A percentile compares a stretch with the other conserved stretches of the same genome.
Evolutionary conservation across 352 stramenopile species (phyloP).

Genomic region (Blastocystis sp.): DNA sequence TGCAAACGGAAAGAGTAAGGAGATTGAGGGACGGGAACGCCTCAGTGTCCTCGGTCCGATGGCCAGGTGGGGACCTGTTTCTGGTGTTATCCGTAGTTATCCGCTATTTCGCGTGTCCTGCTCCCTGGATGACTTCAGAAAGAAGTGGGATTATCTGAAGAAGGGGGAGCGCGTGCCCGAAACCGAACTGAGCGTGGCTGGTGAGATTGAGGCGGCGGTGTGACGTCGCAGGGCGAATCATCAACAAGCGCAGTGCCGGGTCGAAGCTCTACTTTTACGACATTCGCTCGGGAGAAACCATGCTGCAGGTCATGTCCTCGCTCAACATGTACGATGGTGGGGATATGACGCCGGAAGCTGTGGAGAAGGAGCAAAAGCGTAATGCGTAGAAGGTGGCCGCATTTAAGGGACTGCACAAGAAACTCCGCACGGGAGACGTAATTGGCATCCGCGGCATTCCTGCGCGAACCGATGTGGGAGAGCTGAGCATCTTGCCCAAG

Average conservation of each 20-base stretch:
- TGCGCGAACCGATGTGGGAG: slow-evolving; percentile 81
- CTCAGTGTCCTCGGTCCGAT: slow-evolving; percentile 1
- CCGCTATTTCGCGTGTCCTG: slow-evolving; percentile 30
- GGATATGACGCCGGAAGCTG: neutral
- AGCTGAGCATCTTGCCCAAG: slow-evolving; percentile 80
- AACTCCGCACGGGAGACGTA: slow-evolving; percentile 73
- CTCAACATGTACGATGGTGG: slow-evolving; percentile 25
- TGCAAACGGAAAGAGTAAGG: slow-evolving; percentile 2
- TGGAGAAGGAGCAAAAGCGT: neutral
- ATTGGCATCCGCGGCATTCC: slow-evolving; percentile 72
- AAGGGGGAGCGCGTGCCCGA: slow-evolving; percentile 46
- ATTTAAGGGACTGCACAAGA: slow-evolving; percentile 56
- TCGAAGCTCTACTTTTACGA: slow-evolving; percentile 70
- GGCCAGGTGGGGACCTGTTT: neutral
- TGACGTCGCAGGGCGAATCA: slow-evolving; percentile 54
- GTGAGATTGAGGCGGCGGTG: neutral
- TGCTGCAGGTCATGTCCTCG: slow-evolving; percentile 62
- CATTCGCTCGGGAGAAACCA: slow-evolving; percentile 65
- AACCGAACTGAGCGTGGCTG: slow-evolving; percentile 50
- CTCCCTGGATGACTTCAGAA: slow-evolving; percentile 71
- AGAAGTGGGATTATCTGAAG: slow-evolving; percentile 81
- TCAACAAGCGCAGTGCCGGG: slow-evolving; percentile 64
- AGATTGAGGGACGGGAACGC: slow-evolving; percentile 34
- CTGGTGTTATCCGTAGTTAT: slow-evolving; percentile 24
- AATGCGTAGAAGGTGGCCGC: neutral